These are phyloP conservation scores for Penicillium sp. DNA, from an alignment of 2,329 filamentous ascomycete genomes.

Conservation along the genomic window DNA sequence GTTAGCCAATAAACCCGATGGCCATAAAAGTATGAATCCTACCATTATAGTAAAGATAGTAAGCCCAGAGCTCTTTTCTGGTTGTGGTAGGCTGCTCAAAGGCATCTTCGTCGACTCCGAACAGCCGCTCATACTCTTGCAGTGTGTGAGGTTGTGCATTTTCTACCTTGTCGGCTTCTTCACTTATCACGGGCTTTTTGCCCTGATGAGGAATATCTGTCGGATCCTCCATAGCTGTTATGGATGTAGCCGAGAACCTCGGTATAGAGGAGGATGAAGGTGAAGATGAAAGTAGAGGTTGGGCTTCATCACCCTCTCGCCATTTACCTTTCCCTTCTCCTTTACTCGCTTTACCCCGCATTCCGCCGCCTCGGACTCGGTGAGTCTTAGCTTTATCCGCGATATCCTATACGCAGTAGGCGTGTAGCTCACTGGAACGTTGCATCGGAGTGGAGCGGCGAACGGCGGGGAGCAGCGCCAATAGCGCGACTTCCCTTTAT, in stretches of 20 bases:
- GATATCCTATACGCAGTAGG: neutral
- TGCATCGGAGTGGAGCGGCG: conserved; percentile 9
- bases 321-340: neutral
- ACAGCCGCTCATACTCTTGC: conserved; percentile 34
- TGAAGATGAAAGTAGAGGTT: neutral
- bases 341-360: neutral
- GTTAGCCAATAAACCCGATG: neutral
- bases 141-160: conserved; percentile 13
- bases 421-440: conserved; percentile 1
- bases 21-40: neutral
- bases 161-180: conserved; percentile 15
- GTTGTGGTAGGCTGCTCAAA: conserved; percentile 40
- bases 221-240: neutral
- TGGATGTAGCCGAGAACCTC: neutral
- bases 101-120: conserved; percentile 34
- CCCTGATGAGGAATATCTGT: neutral
- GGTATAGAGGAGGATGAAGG: neutral
- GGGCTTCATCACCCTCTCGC: neutral
- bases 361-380: neutral
- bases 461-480: neutral
- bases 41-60: conserved; percentile 45
- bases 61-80: conserved; percentile 41
- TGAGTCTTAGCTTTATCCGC: neutral
- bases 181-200: neutral
- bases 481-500: neutral